A percentile compares a stretch with the other conserved stretches of the same genome.
These are phyloP conservation scores for Haplosporangium gracile DNA, from an alignment of 192 early-diverging fungal species.

Conservation along the genomic window DNA sequence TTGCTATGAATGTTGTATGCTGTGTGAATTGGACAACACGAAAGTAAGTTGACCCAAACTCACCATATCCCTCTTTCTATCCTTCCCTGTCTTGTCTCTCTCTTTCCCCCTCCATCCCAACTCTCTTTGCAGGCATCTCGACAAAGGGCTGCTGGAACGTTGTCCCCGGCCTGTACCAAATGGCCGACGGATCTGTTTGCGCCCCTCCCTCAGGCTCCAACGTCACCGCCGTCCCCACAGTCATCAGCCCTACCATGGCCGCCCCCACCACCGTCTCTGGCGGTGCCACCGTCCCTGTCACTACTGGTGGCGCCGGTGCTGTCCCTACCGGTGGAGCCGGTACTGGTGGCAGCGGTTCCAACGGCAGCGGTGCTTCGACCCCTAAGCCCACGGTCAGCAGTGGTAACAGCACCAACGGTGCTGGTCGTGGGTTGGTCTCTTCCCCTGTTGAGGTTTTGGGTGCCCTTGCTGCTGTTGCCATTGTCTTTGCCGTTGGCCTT, in stretches of 20 bases:
- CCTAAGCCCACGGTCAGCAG: not conserved
- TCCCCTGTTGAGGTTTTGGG: constrained; percentile 11
- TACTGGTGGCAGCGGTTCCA: not conserved
- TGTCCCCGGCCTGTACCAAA: constrained; percentile 47
- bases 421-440: not conserved
- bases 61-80: not conserved
- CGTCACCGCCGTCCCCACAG: constrained; percentile 12
- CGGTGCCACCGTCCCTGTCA: not conserved
- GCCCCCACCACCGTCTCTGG: not conserved
- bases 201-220: constrained; percentile 14
- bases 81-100: no score
- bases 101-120: not conserved
- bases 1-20: not conserved
- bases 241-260: not conserved
- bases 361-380: not conserved
- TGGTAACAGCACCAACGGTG: constrained; percentile 6
- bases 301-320: not conserved
- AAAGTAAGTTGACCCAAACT: not conserved
- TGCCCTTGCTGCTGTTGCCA: constrained; percentile 14
- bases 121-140: constrained; percentile 34
- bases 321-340: not conserved
- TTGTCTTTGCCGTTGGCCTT: not conserved
- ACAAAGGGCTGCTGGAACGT: constrained; percentile 47
- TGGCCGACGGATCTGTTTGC: constrained; percentile 41
- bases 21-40: not conserved